Conservation (phyloP, 805 yeast species). For the Scheffersomyces lignosus region DNA sequence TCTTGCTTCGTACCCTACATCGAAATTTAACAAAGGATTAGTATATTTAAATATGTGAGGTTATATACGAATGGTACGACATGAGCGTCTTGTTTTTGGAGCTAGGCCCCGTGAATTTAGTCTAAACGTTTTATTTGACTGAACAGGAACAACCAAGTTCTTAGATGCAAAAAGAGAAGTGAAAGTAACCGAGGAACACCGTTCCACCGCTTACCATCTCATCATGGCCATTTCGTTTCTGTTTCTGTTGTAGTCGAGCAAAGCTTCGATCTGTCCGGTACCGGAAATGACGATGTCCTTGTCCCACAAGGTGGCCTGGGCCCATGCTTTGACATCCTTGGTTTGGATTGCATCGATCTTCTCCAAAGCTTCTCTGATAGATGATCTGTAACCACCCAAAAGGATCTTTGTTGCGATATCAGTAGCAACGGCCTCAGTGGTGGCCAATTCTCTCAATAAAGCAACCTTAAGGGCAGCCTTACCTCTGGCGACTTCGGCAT, state of each 20-base stretch:
- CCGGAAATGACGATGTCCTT: constrained; percentile 80
- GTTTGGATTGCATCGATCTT: constrained; percentile 64
- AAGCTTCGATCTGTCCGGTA: constrained; percentile 82
- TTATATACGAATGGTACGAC: too few relatives aligned
- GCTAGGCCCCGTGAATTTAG: too few relatives aligned
- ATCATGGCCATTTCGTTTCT: constrained; percentile 89
- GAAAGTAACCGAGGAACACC: constrained; percentile 1
- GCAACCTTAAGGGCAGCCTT: constrained; percentile 69
- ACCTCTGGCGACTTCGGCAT: constrained; percentile 76
- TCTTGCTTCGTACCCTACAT: too few relatives aligned
- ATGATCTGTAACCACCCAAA: constrained; percentile 60
- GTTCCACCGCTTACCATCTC: constrained; percentile 57
- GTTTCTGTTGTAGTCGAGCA: constrained; percentile 80
- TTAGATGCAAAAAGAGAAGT: neutral
- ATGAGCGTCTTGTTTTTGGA: too few relatives aligned
- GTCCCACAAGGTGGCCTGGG: constrained; percentile 75
- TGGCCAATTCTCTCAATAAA: constrained; percentile 49
- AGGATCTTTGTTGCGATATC: constrained; percentile 61
- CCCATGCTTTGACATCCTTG: constrained; percentile 68
- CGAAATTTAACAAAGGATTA: too few relatives aligned
- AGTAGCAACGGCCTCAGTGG: constrained; percentile 52
- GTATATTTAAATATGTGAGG: too few relatives aligned
- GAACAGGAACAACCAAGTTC: too few relatives aligned
- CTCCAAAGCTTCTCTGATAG: constrained; percentile 58
- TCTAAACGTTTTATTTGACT: too few relatives aligned